Percentiles rank a stretch among this genome's conserved stretches.
Evolutionary conservation across 306 rosid genomes (phyloP).

Genomic region (Gleditsia sinensis): DNA sequence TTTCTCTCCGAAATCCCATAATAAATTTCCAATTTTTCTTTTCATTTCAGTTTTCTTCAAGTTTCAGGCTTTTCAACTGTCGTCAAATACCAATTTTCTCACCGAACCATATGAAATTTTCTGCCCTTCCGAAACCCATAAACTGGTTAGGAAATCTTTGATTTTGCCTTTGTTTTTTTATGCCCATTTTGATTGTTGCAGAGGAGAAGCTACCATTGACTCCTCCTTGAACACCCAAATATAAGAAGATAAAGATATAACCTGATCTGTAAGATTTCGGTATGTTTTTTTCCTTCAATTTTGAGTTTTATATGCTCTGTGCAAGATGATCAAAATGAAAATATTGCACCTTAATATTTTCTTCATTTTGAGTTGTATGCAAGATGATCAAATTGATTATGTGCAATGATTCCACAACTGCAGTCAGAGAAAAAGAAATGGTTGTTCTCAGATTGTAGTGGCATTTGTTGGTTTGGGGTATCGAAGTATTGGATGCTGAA

Average conservation of each 20-base stretch:
- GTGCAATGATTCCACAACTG: not conserved
- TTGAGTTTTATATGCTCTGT: slow-evolving; percentile 9
- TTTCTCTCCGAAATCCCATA: slow-evolving; percentile 13
- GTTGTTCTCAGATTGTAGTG: slow-evolving; percentile 44
- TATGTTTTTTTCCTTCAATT: not conserved
- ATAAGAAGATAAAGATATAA: not conserved
- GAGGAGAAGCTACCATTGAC: slow-evolving; percentile 9
- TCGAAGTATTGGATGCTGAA: slow-evolving; percentile 38
- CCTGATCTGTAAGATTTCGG: slow-evolving; percentile 38
- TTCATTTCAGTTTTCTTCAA: slow-evolving; percentile 17
- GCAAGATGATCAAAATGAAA: slow-evolving; percentile 2
- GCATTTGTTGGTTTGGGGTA: slow-evolving; percentile 36
- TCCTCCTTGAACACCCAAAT: slow-evolving; percentile 13
- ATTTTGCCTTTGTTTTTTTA: slow-evolving; percentile 18
- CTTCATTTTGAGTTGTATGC: slow-evolving; percentile 9
- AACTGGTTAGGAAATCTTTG: slow-evolving; percentile 3
- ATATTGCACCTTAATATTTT: not conserved
- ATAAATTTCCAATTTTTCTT: slow-evolving; percentile 1
- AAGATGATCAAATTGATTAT: slow-evolving; percentile 5
- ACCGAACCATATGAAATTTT: not conserved
- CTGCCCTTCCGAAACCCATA: not conserved
- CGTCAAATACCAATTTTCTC: slow-evolving; percentile 3
- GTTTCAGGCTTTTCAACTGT: slow-evolving; percentile 24
- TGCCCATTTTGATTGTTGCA: slow-evolving; percentile 26
- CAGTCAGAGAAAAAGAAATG: slow-evolving; percentile 48